These are phyloP conservation scores for Ceratorhiza oryzae-sativae DNA, from an alignment of 1,284 basidiomycete genomes.

Conservation along the genomic window DNA sequence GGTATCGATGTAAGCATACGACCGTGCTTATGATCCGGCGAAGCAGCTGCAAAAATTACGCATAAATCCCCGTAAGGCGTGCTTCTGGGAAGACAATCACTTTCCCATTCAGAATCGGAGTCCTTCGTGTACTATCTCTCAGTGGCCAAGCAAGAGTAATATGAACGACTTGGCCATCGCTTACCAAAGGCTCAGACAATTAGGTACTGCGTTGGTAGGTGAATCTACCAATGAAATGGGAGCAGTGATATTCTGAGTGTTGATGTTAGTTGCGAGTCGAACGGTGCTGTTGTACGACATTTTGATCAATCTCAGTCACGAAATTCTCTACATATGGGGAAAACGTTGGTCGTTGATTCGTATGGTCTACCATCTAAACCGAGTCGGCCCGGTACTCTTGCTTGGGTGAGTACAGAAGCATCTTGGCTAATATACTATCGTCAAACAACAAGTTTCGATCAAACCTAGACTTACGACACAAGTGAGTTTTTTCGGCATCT, in stretches of 20 bases:
- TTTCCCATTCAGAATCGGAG: too few species aligned
- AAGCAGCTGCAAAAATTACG: too few species aligned
- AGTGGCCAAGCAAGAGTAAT: too few species aligned
- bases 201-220: conserved; percentile 6
- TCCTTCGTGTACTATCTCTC: too few species aligned
- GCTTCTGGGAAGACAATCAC: too few species aligned
- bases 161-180: too few species aligned
- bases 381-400: conserved; percentile 1
- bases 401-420: not conserved
- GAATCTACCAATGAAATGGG: too few species aligned
- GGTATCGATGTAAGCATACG: too few species aligned
- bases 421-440: not conserved
- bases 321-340: not conserved
- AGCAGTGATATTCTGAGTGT: too few species aligned
- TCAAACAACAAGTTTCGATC: not conserved
- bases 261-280: conserved; percentile 16
- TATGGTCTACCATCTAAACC: not conserved
- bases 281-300: conserved; percentile 9
- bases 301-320: not conserved
- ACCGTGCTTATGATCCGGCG: too few species aligned
- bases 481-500: not conserved
- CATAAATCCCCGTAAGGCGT: too few species aligned
- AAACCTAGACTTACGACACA: not conserved
- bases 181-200: too few species aligned
- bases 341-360: conserved; percentile 11